Evolutionary conservation across 805 yeast species (phyloP), one percentile per base, ranked within the genome.

Genomic region (Saccharomycopsis babjevae): DNA sequence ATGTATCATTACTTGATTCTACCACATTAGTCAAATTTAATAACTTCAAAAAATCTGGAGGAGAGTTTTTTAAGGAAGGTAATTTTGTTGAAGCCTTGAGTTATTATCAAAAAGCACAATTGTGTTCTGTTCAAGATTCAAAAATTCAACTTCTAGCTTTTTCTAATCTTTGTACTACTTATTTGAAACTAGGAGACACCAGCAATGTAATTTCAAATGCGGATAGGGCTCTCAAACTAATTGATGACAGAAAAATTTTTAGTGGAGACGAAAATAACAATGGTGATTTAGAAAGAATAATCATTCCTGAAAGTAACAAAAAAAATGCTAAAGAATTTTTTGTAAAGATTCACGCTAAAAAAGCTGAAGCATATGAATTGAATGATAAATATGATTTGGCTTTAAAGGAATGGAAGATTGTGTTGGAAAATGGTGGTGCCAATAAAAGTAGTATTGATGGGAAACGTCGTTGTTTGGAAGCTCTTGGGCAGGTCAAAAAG

Each of bases 331-430:
- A 81, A 68, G 84, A 83, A 18, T 83, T 94, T 71, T 89, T 91
- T 86, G 72, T 80, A 28, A 92, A 90, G 71, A 76, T 93, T 18
- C 71, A 83, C 57, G 73, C 81, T 1, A 83, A 86, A 63, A 82
- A 83, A 64, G 97, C 97, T 0, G 97, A 94, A 68, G 85, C 93
- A 1, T 77, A 84, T 50, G 99, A 94, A 72, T 83, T 83, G 71
- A 68, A 84, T 59, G 99, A 94, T 67, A 80, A 79, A 66, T 89
- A 79, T 71, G 69, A 77, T 60, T 84, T 79, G 6, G 86, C 97
- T 0, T 75, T 88, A 30, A 76, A 72, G 0, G 69, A 81, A 5
- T 93, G 90, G 76, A 80, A 79, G 61, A 71, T 75, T 39, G 76
- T 92, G 57, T 77, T 94, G 18, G 81, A 82, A 61, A 81, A 83